phyloP scores from a whole-genome alignment of 352 stramenopile genomes.

The Pythium biforme region DNA sequence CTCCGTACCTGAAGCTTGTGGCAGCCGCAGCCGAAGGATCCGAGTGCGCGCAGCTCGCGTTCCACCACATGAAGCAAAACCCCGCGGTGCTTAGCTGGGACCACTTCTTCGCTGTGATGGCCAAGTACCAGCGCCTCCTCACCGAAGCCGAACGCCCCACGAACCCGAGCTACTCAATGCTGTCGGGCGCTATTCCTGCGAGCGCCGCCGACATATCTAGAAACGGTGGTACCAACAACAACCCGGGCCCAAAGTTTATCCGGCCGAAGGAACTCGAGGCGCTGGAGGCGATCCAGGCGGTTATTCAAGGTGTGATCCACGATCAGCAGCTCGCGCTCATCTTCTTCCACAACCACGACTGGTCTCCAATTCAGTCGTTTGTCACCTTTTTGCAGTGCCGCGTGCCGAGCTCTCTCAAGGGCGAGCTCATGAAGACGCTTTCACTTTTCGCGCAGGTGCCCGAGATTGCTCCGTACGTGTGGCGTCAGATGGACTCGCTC shows the following conservation, averaged over 20 bases:
- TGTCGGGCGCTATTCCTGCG: conserved; percentile 32
- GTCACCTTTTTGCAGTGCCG: conserved; percentile 81
- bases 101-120: conserved; percentile 83
- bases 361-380: conserved; percentile 79
- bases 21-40: conserved; percentile 60
- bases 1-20: conserved; percentile 76
- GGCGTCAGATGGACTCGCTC: conserved; percentile 79
- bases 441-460: conserved; percentile 71
- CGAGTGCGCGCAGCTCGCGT: conserved; percentile 72
- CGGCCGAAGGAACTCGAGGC: conserved; percentile 80
- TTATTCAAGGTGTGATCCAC: conserved; percentile 77
- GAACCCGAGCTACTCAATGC: conserved; percentile 19
- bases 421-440: conserved; percentile 84
- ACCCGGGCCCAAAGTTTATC: conserved; percentile 66
- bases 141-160: conserved; percentile 64
- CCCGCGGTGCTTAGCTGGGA: conserved; percentile 77
- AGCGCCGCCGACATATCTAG: conserved; percentile 8
- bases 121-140: conserved; percentile 80
- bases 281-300: conserved; percentile 72
- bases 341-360: conserved; percentile 88
- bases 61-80: conserved; percentile 88
- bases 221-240: conserved; percentile 11
- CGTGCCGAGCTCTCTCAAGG: conserved; percentile 82
- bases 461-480: conserved; percentile 81
- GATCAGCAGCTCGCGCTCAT: conserved; percentile 74